These are phyloP conservation scores for Macadamia tetraphylla DNA, from an alignment of 164 flowering plant species.

Conservation along the genomic window DNA sequence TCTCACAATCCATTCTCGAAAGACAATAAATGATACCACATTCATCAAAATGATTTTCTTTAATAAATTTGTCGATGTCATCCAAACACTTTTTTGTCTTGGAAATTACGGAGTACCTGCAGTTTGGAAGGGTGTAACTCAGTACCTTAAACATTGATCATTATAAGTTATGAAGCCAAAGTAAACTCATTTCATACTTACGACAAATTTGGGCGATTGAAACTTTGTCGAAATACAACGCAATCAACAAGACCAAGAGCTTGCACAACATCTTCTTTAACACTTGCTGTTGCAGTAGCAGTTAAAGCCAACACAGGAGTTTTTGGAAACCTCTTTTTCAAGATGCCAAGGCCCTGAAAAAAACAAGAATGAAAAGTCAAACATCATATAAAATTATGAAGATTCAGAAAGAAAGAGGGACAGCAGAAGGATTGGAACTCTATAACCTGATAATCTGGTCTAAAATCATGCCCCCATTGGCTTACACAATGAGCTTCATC, in stretches of 20 bases:
- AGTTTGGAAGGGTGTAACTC: slow-evolving; percentile 39
- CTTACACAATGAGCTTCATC: slow-evolving; percentile 99
- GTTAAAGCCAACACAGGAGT: slow-evolving; percentile 94
- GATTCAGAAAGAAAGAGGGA: background rate
- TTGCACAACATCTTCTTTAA: slow-evolving; percentile 96
- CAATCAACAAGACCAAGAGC: slow-evolving; percentile 95
- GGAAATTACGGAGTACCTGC: slow-evolving; percentile 81
- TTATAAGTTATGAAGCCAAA: slow-evolving; percentile 6
- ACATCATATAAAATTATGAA: slow-evolving; percentile 6
- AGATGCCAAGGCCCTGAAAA: slow-evolving; percentile 86
- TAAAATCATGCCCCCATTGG: slow-evolving; percentile 99
- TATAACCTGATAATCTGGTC: slow-evolving; percentile 97
- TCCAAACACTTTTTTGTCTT: slow-evolving; percentile 93
- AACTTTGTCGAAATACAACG: slow-evolving; percentile 89
- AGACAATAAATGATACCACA: slow-evolving; percentile 97
- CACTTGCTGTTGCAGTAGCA: slow-evolving; percentile 97
- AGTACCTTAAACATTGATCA: slow-evolving; percentile 55
- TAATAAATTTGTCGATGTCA: slow-evolving; percentile 86
- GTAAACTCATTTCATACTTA: slow-evolving; percentile 21
- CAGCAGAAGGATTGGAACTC: background rate
- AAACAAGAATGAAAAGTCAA: slow-evolving; percentile 2
- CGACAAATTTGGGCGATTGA: slow-evolving; percentile 92
- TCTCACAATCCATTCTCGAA: slow-evolving; percentile 97
- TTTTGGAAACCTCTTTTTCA: slow-evolving; percentile 83
- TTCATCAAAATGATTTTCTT: slow-evolving; percentile 81